Base-by-base conservation (phyloP, 768 basidiomycete species). In the Mycena haematopus region DNA sequence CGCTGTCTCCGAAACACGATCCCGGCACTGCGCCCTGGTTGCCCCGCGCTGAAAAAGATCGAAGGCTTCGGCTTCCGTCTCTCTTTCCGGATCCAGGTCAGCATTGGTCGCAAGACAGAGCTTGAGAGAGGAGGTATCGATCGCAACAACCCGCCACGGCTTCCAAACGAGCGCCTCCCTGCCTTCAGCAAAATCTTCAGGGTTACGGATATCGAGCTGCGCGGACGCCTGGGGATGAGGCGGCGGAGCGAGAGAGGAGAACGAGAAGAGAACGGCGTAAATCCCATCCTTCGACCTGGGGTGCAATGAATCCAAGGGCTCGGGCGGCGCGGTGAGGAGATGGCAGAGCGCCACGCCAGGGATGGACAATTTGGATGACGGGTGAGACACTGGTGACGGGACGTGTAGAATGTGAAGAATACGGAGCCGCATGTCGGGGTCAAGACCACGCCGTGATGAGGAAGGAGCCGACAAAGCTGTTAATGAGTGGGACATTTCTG, bases 331-430 rank as follows among this genome's bases (percentile, higher is more conserved):
- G 29, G 56, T 33, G 25, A 73, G 67, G 17, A 81, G 69, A 22
- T 75, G 78, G 60, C 82, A 84, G 9, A 83, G 66, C 2, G 83
- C 82, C 31, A 84, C 69, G 1, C 77, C 78, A 11, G 75, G 72
- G 11, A 74, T 76, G 24, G 72, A 69, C 5, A 65, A 52, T 6
- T 69, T 63, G 15, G 67, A 67, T 7, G 71, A 73, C 15, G 73
- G 63, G 22, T 72, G 69, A 1, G 52, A 49, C 5, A 60, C 31
- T 22, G 60, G 62, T 25, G 52, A 25, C 31, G 79, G 72, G 17
- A 64, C 40, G 58, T 83, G 78, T 0, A 84, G 68, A 25, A 86
- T 74, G 31, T 77, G 76, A 31, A 79, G 46, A 21, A 88, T 73
- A 35, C 74, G 79, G 0, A 85, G 75, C 36, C 74, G 77, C 45